These are phyloP conservation scores for Serendipita indica DNA, from an alignment of 768 basidiomycete species.

Conservation along the genomic window DNA sequence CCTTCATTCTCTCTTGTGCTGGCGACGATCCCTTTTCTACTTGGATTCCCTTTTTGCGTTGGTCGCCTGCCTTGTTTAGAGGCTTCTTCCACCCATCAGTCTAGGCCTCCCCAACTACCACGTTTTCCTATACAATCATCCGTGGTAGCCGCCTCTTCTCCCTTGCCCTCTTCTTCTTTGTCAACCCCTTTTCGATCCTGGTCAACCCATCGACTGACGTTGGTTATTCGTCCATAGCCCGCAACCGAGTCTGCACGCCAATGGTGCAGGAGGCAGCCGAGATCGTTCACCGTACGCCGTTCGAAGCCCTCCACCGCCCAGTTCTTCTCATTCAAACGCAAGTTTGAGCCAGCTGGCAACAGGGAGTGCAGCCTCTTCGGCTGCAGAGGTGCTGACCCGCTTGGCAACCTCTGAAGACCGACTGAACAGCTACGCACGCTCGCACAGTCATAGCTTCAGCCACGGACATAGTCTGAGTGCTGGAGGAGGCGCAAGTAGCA, in stretches of 20 bases:
- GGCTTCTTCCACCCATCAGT: background rate
- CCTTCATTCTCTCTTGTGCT: too few relatives aligned
- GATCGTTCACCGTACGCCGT: constrained; percentile 6
- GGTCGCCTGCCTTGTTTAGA: background rate
- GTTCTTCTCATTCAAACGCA: background rate
- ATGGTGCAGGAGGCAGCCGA: background rate
- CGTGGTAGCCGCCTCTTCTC: background rate
- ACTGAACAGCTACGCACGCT: background rate
- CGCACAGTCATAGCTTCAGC: background rate
- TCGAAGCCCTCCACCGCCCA: background rate
- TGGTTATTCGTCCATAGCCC: background rate
- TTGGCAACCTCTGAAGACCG: background rate
- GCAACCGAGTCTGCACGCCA: background rate
- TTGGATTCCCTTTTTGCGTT: background rate
- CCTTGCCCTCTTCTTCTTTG: background rate
- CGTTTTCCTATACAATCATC: background rate
- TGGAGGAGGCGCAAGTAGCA: background rate
- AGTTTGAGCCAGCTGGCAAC: background rate
- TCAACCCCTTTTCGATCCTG: background rate
- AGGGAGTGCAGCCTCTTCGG: background rate
- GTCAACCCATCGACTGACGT: background rate
- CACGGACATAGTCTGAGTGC: background rate
- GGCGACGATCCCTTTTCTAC: too few relatives aligned
- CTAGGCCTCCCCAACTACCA: background rate
- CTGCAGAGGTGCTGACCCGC: background rate